A percentile compares a stretch with the other conserved stretches of the same genome.
Conservation (phyloP, 2,329 filamentous ascomycete genomes). For the Lachnum nothofagi region DNA sequence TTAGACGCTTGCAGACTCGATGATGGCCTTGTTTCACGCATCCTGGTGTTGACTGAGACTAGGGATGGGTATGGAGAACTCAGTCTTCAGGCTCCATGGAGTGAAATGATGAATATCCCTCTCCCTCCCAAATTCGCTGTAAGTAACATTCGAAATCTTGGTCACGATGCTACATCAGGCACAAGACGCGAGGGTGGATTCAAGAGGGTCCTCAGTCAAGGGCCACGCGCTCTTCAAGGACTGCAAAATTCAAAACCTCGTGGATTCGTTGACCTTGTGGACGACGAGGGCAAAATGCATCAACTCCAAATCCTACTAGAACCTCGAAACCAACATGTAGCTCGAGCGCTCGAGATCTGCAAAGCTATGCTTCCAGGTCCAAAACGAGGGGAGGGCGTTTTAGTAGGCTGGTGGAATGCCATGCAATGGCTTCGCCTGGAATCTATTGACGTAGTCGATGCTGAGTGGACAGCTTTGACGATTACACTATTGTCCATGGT, state of each 20-base stretch:
- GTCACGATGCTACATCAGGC: slow-evolving; percentile 48
- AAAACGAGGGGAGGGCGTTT: slow-evolving; percentile 53
- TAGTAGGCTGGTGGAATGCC: slow-evolving; percentile 69
- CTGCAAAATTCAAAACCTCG: slow-evolving; percentile 54
- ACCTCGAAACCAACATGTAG: slow-evolving; percentile 58
- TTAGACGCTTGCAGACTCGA: slow-evolving; percentile 67
- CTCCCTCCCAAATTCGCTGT: slow-evolving; percentile 54
- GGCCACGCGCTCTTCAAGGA: slow-evolving; percentile 35
- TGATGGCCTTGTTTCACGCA: slow-evolving; percentile 62
- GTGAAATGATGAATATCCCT: slow-evolving; percentile 60
- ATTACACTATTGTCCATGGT: slow-evolving; percentile 61
- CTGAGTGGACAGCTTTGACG: slow-evolving; percentile 66
- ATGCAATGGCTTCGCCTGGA: slow-evolving; percentile 61
- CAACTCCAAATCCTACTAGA: slow-evolving; percentile 64
- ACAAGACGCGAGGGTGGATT: slow-evolving; percentile 49
- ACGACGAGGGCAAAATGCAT: slow-evolving; percentile 57
- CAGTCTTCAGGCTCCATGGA: slow-evolving; percentile 72
- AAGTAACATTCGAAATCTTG: slow-evolving; percentile 56
- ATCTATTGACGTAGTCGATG: slow-evolving; percentile 43
- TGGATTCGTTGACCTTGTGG: slow-evolving; percentile 62
- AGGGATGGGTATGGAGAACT: slow-evolving; percentile 60
- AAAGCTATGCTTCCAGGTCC: slow-evolving; percentile 58
- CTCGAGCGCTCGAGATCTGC: slow-evolving; percentile 55
- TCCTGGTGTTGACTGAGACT: slow-evolving; percentile 64
- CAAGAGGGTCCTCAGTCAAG: slow-evolving; percentile 40